Base-by-base conservation (phyloP, 768 basidiomycete genomes). In the Sistotremastrum suecicum region DNA sequence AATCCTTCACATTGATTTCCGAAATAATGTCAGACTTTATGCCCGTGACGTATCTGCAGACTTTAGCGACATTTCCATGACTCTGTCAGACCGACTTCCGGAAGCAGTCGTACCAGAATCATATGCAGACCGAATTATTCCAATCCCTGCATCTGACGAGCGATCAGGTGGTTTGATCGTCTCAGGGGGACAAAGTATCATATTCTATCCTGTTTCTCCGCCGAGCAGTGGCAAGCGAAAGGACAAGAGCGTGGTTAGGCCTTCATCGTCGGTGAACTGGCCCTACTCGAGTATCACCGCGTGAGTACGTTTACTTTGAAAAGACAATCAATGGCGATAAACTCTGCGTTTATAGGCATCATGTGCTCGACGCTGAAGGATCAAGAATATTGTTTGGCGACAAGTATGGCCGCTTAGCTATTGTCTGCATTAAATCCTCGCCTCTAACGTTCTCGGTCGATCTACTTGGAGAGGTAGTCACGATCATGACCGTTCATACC, bases 211-310 rank as follows among this genome's bases (percentile, higher is more conserved):
- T 46, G 51, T 79, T 20, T 20, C 39, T 65, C 75, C 5, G 66
- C 69, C 7, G 54, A 56, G 32, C 64, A 71, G 4, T 63, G 59
- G 5, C 68, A 74, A 54, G 67, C 69, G 37, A 76, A 75, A 80
- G 52, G 77, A 81, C 51, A 62, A 70, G 42, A 76, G 77, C 48
- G 63, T 57, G 20, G 7, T n/a, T 10, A 50, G 28, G 5, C 62
- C 78, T 0, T 69, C 64, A 35, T 75, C 73, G 0, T 56, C 58
- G 34, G 68, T 85, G 10, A 71, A 76, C 9, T 87, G 85, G 86
- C 83, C 83, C 5, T 87, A 82, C 77, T 73, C 70, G 48, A 74
- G 78, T 49, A 66, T 88, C 37, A 68, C 75, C 50, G 75, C 80
- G 85, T 88, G 57, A 53, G 78, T 63, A 3, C 32, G 28, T 7